Conservation (phyloP, 306 rosid species). For the Albizia julibrissin region DNA sequence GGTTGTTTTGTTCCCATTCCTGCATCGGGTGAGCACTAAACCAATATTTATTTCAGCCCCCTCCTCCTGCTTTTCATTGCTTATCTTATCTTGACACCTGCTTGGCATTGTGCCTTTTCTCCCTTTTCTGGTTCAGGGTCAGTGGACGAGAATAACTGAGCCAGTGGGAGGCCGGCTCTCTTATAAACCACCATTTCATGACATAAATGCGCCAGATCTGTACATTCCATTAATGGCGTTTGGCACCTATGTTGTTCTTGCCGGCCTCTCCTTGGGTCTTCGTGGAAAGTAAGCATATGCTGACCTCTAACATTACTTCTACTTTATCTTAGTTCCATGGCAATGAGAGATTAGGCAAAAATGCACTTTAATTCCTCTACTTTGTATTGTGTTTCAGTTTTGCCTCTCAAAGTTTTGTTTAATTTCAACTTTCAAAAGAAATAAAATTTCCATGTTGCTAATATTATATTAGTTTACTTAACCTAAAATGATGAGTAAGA, state of each 20-base stretch:
- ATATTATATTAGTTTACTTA: background rate
- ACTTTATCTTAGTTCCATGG: background rate
- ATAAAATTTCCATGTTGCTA: background rate
- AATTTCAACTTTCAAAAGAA: background rate
- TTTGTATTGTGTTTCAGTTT: background rate
- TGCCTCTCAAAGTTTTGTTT: background rate
- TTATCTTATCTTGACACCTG: background rate
- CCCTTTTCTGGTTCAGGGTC: constrained; percentile 48
- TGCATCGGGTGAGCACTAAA: constrained; percentile 72
- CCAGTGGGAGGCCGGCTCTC: constrained; percentile 78
- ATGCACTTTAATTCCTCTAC: background rate
- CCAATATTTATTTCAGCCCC: background rate
- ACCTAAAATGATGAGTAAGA: background rate
- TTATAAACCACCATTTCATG: constrained; percentile 74
- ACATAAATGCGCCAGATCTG: constrained; percentile 81
- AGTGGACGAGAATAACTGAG: constrained; percentile 74
- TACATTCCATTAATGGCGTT: constrained; percentile 84
- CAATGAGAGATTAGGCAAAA: background rate
- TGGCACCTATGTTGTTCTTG: constrained; percentile 77
- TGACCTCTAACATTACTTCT: background rate
- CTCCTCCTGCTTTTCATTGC: background rate
- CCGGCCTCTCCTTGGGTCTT: constrained; percentile 78
- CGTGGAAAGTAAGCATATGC: constrained; percentile 63
- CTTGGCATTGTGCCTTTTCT: background rate
- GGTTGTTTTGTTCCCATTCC: constrained; percentile 91